Evolutionary conservation across 192 early-diverging fungal genomes (phyloP), one percentile per base, ranked within the genome.

Genomic region (Linderina pennispora): DNA sequence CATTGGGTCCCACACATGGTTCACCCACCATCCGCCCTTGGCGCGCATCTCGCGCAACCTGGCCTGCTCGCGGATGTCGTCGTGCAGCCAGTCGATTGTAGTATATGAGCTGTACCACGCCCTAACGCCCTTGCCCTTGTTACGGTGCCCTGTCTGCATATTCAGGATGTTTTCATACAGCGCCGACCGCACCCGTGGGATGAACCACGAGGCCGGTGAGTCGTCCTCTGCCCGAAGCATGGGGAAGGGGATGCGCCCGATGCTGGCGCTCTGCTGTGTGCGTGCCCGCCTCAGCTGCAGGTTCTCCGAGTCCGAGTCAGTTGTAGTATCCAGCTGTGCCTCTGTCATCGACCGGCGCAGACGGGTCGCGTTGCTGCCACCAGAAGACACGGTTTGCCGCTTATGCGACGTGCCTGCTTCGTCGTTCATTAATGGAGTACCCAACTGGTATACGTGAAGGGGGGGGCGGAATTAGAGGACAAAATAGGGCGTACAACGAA

Each of bases 21-120:
- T 74, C 37, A 83, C 65, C 65, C 77, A 69, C 19, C 84, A 70
- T 6, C 66, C 86, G 16, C 63, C 66, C 23, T 68, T 54, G 1
- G 59, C 66, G 17, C 78, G 75, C 20, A 86, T 38, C 40, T 62
- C 77, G 23, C 80, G 64, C 15, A 82, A 61, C n/a, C 90, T 64
- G 15, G 80, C 75, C 25, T 84, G 75, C 61, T 94, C 91, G 64
- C 87, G 82, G 10, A 85, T 84, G 47, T 84, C 78, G 65, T 94
- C 91, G 51, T 93, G 89, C 32, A 92, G 85, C 88, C 89, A 94
- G 67, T 97, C 90, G 24, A 72, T 72, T 28, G 68, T 65, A 3
- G 68, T 72, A 48, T 64, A 72, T 2, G 60, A 63, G 24, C 51
- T 62, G 48, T 72, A 72, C 62, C 61, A 60, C 11, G 57, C 55